Base-by-base conservation (phyloP, 805 yeast species). In the Brettanomyces bruxellensis region DNA sequence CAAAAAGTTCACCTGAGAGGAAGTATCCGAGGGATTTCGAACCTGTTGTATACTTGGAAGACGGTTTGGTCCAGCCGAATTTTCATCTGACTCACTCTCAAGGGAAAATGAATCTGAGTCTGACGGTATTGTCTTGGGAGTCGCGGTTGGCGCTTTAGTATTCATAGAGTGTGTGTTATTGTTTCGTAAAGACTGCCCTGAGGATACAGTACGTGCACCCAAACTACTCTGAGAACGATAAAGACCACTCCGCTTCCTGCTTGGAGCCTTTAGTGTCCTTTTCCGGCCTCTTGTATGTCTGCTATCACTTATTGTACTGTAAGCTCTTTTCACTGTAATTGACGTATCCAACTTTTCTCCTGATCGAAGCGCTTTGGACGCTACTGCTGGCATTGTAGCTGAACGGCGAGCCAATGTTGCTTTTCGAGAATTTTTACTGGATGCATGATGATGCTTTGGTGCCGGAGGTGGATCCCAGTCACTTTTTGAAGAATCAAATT, bases 361-460 rank as follows among this genome's bases (percentile, higher is more conserved):
- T 35, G 32, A 28, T 28, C 32, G 32, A 28, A 35, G 4, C 45
- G 25, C n/a, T 38, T 14, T 38, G 7, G 25, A 12, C 7, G 25
- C n/a, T 12, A 18, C 25, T 7, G 41, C 41, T 7, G 45, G 40
- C 25, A 43, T 44, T 35, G 45, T 18, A 11, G 43, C 40, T 22
- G 46, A 12, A 8, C 34, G 23, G 12, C 25, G 41, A 12, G 47
- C 18, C 35, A 38, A 34, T 23, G 41, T 34, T 11, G 43, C 34
- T 12, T 43, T 14, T 13, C 36, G 37, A n/a, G 45, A 25, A 12
- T 50, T 30, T 8, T 67, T 67, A 41, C 75, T 66, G 2, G 86
- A 71, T 5, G 84, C 79, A 57, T 83, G 81, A 44, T 79, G 83
- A 54, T 81, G 83, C 53, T 81, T 77, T 41, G 84, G 82, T 28